Conservation (phyloP, 352 stramenopile genomes). For the Globisporangium heterothallicum region DNA sequence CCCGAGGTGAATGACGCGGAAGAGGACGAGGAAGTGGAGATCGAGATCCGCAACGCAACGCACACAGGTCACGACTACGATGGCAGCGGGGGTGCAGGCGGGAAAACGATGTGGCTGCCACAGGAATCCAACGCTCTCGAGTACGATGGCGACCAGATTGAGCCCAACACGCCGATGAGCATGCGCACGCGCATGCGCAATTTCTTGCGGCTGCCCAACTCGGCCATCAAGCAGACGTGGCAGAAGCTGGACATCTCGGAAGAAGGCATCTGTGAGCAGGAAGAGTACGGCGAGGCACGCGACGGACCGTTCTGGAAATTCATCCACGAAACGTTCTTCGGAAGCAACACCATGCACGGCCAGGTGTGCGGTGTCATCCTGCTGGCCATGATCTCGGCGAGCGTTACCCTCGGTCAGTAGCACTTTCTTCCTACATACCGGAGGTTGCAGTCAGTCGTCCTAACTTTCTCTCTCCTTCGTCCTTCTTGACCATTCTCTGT, state of each 20-base stretch:
- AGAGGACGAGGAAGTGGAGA: conserved; percentile 28
- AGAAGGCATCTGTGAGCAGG: conserved; percentile 25
- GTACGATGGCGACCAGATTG: conserved; percentile 9
- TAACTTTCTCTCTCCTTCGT: conserved; percentile 9
- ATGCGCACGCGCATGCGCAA: conserved; percentile 18
- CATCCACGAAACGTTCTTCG: conserved; percentile 70
- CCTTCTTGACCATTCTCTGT: too few species aligned
- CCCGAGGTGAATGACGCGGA: conserved; percentile 3
- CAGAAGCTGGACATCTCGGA: conserved; percentile 27
- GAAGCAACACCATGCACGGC: conserved; percentile 49
- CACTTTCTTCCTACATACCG: neutral
- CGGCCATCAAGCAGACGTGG: conserved; percentile 31
- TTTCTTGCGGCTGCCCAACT: conserved; percentile 22
- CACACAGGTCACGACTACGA: neutral
- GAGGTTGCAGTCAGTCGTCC: neutral
- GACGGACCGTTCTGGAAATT: conserved; percentile 36
- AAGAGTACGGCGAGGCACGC: conserved; percentile 28
- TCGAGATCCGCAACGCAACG: conserved; percentile 16
- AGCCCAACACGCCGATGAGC: conserved; percentile 9
- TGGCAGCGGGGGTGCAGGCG: neutral
- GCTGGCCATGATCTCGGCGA: conserved; percentile 68
- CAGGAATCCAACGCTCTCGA: conserved; percentile 18
- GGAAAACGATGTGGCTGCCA: conserved; percentile 13
- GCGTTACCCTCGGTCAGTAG: conserved; percentile 53
- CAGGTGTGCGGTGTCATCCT: conserved; percentile 53